These are phyloP conservation scores for Phialophora macrospora DNA, from an alignment of 2,329 filamentous ascomycete species.

Conservation along the genomic window DNA sequence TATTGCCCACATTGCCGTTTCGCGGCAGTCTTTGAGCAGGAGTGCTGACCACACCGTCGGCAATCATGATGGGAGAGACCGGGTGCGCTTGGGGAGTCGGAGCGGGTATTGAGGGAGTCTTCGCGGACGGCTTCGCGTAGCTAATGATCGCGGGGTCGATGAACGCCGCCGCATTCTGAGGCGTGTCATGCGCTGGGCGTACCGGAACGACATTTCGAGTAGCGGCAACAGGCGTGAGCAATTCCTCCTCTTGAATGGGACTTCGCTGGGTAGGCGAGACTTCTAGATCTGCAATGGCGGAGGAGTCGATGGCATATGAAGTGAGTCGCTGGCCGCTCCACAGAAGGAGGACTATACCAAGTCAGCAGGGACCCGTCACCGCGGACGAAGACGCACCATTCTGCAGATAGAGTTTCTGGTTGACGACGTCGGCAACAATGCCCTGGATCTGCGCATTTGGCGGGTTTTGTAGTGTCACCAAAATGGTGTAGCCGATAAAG, in stretches of 20 bases:
- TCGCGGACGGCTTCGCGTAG: conserved; percentile 52
- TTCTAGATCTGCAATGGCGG: conserved; percentile 64
- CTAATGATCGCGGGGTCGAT: conserved; percentile 85
- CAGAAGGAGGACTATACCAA: conserved; percentile 50
- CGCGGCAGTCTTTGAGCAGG: conserved; percentile 27
- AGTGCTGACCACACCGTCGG: conserved; percentile 39
- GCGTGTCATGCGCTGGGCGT: conserved; percentile 25
- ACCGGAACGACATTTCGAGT: conserved; percentile 14
- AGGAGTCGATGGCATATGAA: conserved; percentile 62
- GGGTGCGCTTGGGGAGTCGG: conserved; percentile 32
- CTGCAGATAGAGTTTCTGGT: conserved; percentile 70
- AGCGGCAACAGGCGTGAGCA: conserved; percentile 28
- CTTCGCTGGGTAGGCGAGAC: conserved; percentile 48
- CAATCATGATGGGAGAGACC: conserved; percentile 43
- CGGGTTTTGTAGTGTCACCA: conserved; percentile 71
- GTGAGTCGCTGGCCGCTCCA: conserved; percentile 59
- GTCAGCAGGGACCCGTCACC: conserved; percentile 41
- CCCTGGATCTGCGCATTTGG: conserved; percentile 69
- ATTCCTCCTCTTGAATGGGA: conserved; percentile 31
- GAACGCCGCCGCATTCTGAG: conserved; percentile 53
- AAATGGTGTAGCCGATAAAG: conserved; percentile 77
- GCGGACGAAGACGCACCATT: conserved; percentile 63
- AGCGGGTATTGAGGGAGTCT: conserved; percentile 19
- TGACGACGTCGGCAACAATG: conserved; percentile 71
- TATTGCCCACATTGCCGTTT: conserved; percentile 29